Evolutionary conservation across 2,329 filamentous ascomycete genomes (phyloP).

Genomic region (Kalaharituber pfeilii): DNA sequence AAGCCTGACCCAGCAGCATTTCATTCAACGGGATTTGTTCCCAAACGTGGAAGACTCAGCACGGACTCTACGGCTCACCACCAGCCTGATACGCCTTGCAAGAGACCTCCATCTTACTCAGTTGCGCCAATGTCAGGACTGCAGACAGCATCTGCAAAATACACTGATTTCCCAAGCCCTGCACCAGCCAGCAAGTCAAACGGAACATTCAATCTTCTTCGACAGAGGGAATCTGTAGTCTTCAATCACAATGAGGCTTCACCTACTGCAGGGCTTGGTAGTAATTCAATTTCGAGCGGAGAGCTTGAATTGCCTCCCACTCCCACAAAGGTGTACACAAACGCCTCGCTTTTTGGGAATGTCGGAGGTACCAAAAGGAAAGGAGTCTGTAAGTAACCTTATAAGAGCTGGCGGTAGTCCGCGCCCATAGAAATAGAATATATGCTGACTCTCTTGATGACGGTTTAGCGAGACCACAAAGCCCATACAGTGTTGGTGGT

Average conservation of each 20-base stretch:
- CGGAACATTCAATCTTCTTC: constrained; percentile 26
- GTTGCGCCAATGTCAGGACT: constrained; percentile 33
- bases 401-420: not conserved
- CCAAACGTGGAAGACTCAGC: constrained; percentile 39
- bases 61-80: constrained; percentile 47
- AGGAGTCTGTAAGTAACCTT: not conserved
- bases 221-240: constrained; percentile 40
- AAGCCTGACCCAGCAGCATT: constrained; percentile 70
- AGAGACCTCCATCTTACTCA: constrained; percentile 60
- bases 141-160: constrained; percentile 22
- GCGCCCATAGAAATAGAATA: not conserved
- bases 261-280: constrained; percentile 35
- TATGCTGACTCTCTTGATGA: not conserved
- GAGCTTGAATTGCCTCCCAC: constrained; percentile 77
- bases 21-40: constrained; percentile 84
- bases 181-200: not conserved
- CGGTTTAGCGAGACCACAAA: not conserved
- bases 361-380: not conserved
- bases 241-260: constrained; percentile 27
- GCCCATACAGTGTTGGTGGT: not conserved
- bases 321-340: constrained; percentile 49
- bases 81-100: constrained; percentile 76
- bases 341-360: constrained; percentile 2
- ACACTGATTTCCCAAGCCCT: not conserved
- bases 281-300: constrained; percentile 25